Base-by-base conservation (phyloP, 768 basidiomycete genomes). In the Lentinus brumalis region DNA sequence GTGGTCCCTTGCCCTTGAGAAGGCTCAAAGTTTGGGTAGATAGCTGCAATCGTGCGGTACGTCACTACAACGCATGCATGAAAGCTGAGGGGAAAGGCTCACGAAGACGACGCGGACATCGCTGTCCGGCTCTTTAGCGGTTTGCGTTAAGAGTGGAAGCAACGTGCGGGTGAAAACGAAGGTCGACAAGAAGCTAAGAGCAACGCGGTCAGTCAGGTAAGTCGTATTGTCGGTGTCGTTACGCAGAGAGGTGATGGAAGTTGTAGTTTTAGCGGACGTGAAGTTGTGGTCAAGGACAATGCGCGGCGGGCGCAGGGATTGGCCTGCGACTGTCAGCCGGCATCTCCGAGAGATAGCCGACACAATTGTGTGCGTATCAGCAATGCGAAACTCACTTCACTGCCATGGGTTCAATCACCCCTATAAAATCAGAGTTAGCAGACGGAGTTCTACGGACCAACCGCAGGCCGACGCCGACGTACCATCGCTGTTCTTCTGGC, bases 91-190 rank as follows among this genome's bases (percentile, higher is more conserved):
- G 7, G 16, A 7, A 35, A 6, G 11, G 62, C 81, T 44, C 60
- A 87, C 86, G 56, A 83, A 79, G 10, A 88, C 77, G 14, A 89
- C 77, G 16, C 87, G 81, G 50, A 87, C 86, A 60, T 89, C 88
- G 0, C 84, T 77, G 26, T 73, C 73, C 0, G 77, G 71, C 49
- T 78, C 70, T 16, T 75, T 63, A 0, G 84, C 81, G 1, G 88
- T 88, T 54, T 74, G 70, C 42, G 72, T 73, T 50, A 88, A 66
- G 2, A 86, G 67, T 2, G 86, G 83, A 40, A 86, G 75, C 7
- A 88, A 76, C 4, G 79, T 76, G 21, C 76, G 71, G 9, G 84
- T 87, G 61, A 88, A 79, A 14, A 82, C 77, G 57, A 84, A 68
- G 70, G 85, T 85, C 73, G 84, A 55, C 72, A 89, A 62, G 74